Base-by-base conservation (phyloP, 2,329 filamentous ascomycete species). In the Chrysosphaeria jannelii region DNA sequence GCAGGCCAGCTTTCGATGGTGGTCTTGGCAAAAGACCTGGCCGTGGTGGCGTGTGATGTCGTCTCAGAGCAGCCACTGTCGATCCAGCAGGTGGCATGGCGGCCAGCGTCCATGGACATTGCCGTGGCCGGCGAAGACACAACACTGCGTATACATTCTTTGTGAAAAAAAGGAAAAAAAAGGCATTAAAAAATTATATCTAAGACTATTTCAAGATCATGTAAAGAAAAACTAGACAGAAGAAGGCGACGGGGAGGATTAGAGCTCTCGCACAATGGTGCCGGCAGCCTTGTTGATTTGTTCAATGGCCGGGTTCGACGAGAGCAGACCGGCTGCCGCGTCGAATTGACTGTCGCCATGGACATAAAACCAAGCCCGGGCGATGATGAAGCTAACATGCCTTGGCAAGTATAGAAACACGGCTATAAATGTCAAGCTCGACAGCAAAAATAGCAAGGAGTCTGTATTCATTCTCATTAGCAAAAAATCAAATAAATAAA, bases 321-420 rank as follows among this genome's bases (percentile, higher is more conserved):
- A 30, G 40, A 19, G 45, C 40, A 8, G 45, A 45, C 16, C 44
- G 45, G 36, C 50, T 48, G 52, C 54, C 8, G 24, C 20, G 15
- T 29, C 25, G n/a, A 27, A 13, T 10, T 24, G 13, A 34, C 62
- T 57, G 39, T 90, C 78, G 34, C 85, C 85, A 32, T 68, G 67
- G 44, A 76, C 74, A 53, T 97, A 97, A 53, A 91, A 97, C 61
- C 75, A 89, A 25, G 76, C 67, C 40, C 81, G 71, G 40, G 65
- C 63, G 39, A 68, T 60, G 36, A 97, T 67, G 40, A 75, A 69
- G 37, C 62, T 56, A 37, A 93, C 50, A 48, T 93, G 81, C 38
- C 88, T 70, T 8, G 85, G 85, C 10, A 97, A 72, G 53, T 97
- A 97, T 32, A 93, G 64, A 32, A 74, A 69, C 25, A 67, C 66